Evolutionary conservation across 257 asterid species (phyloP).

Genomic region (Petrea volubilis): DNA sequence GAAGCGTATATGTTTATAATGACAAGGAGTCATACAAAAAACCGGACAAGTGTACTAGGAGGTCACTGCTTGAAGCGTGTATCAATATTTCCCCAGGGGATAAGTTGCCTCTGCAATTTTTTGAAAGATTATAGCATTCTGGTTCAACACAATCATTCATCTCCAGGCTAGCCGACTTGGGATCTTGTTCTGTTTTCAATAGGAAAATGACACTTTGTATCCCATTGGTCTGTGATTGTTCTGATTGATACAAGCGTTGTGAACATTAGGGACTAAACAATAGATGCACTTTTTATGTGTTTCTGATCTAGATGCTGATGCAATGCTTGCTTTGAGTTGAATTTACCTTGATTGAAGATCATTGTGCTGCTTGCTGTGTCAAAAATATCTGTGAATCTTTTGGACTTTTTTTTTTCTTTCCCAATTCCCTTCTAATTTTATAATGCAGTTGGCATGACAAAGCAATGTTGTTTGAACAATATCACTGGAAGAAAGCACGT

Average conservation of each 20-base stretch:
- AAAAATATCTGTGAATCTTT: not conserved
- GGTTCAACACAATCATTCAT: not conserved
- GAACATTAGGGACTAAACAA: not conserved
- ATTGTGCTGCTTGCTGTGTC: not conserved
- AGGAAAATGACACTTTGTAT: not conserved
- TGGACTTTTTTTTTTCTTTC: not conserved
- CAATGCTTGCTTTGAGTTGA: constrained; percentile 17
- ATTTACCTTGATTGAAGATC: constrained; percentile 1
- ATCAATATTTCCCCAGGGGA: no score
- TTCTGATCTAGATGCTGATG: not conserved
- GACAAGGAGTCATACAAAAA: no score
- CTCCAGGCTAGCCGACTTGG: not conserved
- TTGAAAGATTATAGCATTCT: not conserved
- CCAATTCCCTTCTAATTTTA: constrained; percentile 4
- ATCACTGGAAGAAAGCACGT: constrained; percentile 93
- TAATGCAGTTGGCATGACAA: constrained; percentile 88
- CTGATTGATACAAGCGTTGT: not conserved
- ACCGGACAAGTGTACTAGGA: not conserved
- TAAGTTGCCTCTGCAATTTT: not conserved
- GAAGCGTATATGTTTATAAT: no score
- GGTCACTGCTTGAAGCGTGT: not conserved
- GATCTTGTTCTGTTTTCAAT: not conserved
- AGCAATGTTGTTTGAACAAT: constrained; percentile 85
- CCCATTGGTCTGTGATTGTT: not conserved
- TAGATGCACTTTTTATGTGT: not conserved